phyloP scores from a whole-genome alignment of 495 filamentous ascomycete genomes.

The Margaritispora aquatica region DNA sequence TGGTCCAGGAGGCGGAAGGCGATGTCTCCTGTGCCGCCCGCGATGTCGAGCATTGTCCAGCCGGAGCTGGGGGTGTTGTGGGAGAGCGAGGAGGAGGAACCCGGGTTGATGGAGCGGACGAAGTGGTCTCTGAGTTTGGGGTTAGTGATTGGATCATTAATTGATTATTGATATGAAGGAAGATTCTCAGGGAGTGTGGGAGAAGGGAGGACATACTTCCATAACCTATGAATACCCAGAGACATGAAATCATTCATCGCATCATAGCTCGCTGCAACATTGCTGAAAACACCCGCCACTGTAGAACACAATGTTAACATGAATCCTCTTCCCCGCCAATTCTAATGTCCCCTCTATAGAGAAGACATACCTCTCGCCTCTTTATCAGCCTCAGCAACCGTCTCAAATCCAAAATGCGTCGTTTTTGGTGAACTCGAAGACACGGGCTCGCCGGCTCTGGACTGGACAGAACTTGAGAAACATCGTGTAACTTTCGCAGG shows the following conservation, averaged over 20 bases:
- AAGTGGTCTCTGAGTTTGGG: conserved; percentile 65
- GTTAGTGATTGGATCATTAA: background rate
- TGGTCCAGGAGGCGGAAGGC: conserved; percentile 95
- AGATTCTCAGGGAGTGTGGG: no score
- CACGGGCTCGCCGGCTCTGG: background rate
- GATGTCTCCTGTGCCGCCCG: conserved; percentile 96
- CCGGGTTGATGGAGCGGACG: conserved; percentile 85
- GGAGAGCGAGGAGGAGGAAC: conserved; percentile 39
- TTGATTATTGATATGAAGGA: no score
- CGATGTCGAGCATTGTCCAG: conserved; percentile 91
- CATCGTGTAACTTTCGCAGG: background rate
- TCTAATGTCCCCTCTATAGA: background rate
- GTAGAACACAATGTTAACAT: conserved; percentile 9
- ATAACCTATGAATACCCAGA: conserved; percentile 89
- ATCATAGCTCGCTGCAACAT: conserved; percentile 70
- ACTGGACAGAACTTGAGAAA: background rate
- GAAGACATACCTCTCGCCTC: conserved; percentile 55
- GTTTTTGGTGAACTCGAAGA: conserved; percentile 45
- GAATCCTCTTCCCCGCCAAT: background rate
- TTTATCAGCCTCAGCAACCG: conserved; percentile 78
- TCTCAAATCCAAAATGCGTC: conserved; percentile 94
- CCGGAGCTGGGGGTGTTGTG: conserved; percentile 32
- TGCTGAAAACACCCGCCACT: conserved; percentile 92
- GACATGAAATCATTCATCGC: conserved; percentile 99
- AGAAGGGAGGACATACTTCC: conserved; percentile 55